A percentile compares a stretch with the other conserved stretches of the same genome.
Conservation (phyloP, 225 moss, liverwort and hornwort species). For the Marchantia paleacea region DNA sequence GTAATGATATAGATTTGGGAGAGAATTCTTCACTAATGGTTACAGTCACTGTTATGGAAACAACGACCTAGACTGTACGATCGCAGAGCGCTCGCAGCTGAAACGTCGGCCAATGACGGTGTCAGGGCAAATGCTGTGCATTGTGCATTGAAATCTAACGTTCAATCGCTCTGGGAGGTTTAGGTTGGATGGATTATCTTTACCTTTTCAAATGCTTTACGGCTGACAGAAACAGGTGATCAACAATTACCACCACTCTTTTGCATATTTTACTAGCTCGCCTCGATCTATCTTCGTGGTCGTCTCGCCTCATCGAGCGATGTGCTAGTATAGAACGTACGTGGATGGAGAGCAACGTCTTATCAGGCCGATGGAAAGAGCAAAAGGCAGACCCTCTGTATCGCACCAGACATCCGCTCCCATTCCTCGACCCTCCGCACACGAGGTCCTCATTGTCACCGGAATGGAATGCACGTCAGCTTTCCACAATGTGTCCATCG, state of each 20-base stretch:
- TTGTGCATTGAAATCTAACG: too few relatives aligned
- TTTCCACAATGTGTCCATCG: neutral
- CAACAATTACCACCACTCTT: neutral
- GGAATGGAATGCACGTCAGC: neutral
- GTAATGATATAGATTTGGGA: too few relatives aligned
- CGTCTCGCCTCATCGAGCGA: neutral
- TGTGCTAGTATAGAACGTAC: neutral
- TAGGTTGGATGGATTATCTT: too few relatives aligned
- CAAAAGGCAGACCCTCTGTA: neutral
- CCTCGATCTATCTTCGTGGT: neutral
- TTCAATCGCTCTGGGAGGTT: too few relatives aligned
- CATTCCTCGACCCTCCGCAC: neutral
- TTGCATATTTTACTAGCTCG: neutral
- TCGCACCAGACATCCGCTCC: neutral
- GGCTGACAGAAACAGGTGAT: neutral
- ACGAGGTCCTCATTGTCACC: slow-evolving; percentile 6
- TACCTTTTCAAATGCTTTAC: too few relatives aligned
- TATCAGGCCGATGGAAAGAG: neutral
- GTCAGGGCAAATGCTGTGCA: too few relatives aligned
- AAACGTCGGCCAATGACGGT: too few relatives aligned
- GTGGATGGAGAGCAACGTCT: neutral
- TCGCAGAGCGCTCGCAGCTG: too few relatives aligned
- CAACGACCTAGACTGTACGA: too few relatives aligned
- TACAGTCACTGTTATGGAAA: too few relatives aligned
- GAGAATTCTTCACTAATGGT: too few relatives aligned